A percentile compares a stretch with the other conserved stretches of the same genome.
Conservation (phyloP, 2,329 filamentous ascomycete genomes). For the Neopestalotiopsis sp. region DNA sequence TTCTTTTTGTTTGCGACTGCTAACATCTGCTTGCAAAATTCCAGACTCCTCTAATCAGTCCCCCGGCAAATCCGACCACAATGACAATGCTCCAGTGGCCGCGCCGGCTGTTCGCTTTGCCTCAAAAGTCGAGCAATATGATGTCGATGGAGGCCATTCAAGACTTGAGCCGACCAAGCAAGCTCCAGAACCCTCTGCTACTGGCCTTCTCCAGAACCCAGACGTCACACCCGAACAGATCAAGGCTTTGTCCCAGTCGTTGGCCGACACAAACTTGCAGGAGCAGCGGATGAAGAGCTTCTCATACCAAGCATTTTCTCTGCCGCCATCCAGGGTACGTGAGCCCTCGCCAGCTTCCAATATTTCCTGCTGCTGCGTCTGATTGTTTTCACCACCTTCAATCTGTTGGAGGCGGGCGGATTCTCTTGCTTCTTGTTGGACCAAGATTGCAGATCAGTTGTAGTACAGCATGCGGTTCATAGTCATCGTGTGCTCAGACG, state of each 20-base stretch:
- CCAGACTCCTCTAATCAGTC: conserved; percentile 17
- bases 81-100: conserved; percentile 15
- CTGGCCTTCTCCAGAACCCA: conserved; percentile 35
- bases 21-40: conserved; percentile 15
- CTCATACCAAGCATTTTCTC: conserved; percentile 87
- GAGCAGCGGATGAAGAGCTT: conserved; percentile 84
- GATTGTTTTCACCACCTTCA: not conserved
- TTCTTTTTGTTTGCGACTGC: conserved; percentile 18
- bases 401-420: not conserved
- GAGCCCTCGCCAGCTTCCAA: conserved; percentile 30
- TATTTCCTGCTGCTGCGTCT: not conserved
- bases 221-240: conserved; percentile 67
- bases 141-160: conserved; percentile 21
- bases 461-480: not conserved
- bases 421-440: not conserved
- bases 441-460: not conserved
- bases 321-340: conserved; percentile 83
- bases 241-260: conserved; percentile 70
- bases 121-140: conserved; percentile 22
- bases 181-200: conserved; percentile 21
- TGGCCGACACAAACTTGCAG: conserved; percentile 79
- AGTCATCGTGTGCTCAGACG: not conserved
- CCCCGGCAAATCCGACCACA: conserved; percentile 15
- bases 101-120: conserved; percentile 22
- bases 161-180: conserved; percentile 26